Percentiles rank a stretch among this genome's conserved stretches.
phyloP scores from a whole-genome alignment of 2,329 filamentous ascomycete species.

The Pseudogymnoascus destructans region DNA sequence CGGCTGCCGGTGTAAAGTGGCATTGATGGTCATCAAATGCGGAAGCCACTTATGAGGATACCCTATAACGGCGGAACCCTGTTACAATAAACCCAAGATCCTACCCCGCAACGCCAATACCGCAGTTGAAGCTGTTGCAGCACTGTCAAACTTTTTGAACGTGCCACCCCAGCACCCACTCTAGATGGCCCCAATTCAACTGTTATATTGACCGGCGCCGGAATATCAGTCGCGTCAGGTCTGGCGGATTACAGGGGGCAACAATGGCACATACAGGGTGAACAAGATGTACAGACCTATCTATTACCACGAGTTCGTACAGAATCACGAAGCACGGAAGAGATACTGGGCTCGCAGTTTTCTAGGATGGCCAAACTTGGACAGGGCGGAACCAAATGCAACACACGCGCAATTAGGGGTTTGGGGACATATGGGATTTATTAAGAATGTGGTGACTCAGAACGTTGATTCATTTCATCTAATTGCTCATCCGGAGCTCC shows the following conservation, averaged over 20 bases:
- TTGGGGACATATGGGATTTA: conserved; percentile 60
- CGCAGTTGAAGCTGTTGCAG: conserved; percentile 58
- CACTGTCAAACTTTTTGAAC: conserved; percentile 64
- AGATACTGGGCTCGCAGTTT: conserved; percentile 95
- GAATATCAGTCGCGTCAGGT: conserved; percentile 85
- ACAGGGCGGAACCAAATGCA: conserved; percentile 65
- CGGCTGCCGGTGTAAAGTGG: neutral
- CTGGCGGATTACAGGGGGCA: conserved; percentile 81
- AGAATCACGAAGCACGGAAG: conserved; percentile 71
- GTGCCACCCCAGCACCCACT: conserved; percentile 39
- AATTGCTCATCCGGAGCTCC: conserved; percentile 57
- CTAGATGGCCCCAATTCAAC: conserved; percentile 35
- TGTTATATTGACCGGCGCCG: conserved; percentile 65
- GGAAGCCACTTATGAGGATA: conserved; percentile 68
- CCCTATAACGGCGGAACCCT: conserved; percentile 84
- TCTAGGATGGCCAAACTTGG: conserved; percentile 75
- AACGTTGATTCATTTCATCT: conserved; percentile 95
- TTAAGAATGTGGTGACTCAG: conserved; percentile 75
- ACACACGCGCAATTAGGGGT: conserved; percentile 65
- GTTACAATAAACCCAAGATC: no score
- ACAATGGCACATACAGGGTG: conserved; percentile 80
- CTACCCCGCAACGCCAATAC: conserved; percentile 60
- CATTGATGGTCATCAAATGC: conserved; percentile 34
- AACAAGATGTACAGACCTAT: conserved; percentile 86
- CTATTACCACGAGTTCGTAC: conserved; percentile 81